Base-by-base conservation (phyloP, 352 stramenopile species). In the Globisporangium heterothallicum region DNA sequence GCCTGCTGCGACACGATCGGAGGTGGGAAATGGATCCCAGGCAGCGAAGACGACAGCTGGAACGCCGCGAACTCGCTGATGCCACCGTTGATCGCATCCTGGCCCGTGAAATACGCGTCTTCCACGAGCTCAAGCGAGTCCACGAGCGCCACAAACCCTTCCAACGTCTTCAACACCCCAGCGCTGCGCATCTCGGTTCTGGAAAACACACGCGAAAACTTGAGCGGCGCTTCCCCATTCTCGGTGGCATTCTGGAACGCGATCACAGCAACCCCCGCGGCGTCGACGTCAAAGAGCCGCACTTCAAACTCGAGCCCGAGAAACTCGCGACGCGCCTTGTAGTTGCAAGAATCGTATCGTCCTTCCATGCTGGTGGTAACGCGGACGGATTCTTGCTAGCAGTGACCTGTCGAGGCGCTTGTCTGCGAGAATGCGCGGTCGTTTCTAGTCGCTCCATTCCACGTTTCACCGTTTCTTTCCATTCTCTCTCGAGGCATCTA, bases 201-300 rank as follows among this genome's bases (percentile, higher is more conserved):
- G 21, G 78, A 72, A 56, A 91, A 91, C 2, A 86, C 72, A 12
- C 77, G 66, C 40, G 73, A 75, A 48, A 89, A 92, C 56, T 84
- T 73, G 41, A 80, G 76, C 5, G 73, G 64, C 18, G 66, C 56
- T 27, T 63, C 56, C 18, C 22, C 48, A 4, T 63, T 47, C 24
- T 72, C 58, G 25, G 59, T 46, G 4, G 53, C 36, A 12, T 65
- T 60, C 42, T 75, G 70, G 38, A 80, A 68, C 22, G 77, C 65
- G 14, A 94, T 59, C 10, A 80, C 78, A 8, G 69, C 68, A 26
- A 91, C 61, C 26, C 75, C 81, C 21, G 72, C 72, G 32, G 78
- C 79, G 48, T 89, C 75, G 22, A 94, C 68, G 27, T 90, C 72
- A 26, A 92, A 81, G 22, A 90, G 56, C 48, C 72, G 69, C 44